Percentiles rank a stretch among this genome's conserved stretches.
Evolutionary conservation across 352 stramenopile genomes (phyloP).

Genomic region (Pythium utonaiense): DNA sequence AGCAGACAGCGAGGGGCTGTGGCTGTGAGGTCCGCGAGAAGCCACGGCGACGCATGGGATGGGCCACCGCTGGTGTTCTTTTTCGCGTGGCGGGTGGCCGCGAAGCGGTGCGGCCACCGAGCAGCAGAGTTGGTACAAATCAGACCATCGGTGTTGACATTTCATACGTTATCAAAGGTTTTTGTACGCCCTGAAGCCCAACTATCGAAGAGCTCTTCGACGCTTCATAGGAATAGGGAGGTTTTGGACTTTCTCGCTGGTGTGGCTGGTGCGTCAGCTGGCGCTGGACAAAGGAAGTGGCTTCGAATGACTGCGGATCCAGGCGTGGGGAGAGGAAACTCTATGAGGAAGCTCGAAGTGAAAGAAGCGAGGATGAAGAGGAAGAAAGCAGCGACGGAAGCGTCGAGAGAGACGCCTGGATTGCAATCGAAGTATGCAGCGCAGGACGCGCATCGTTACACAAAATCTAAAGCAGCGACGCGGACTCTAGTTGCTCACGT

Average conservation of each 20-base stretch:
- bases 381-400: too few relatives aligned
- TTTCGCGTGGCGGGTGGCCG: not conserved
- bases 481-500: not conserved
- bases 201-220: not conserved
- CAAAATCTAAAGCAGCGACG: too few relatives aligned
- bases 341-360: too few relatives aligned
- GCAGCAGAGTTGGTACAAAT: not conserved
- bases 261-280: not conserved
- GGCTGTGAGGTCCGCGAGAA: too few relatives aligned
- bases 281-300: not conserved
- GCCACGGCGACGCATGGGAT: constrained; percentile 1
- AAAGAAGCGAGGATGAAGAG: too few relatives aligned
- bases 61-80: not conserved
- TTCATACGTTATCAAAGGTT: not conserved
- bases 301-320: not conserved
- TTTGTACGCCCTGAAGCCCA: not conserved
- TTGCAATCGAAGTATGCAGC: too few relatives aligned
- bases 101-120: not conserved
- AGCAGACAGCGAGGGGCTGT: not conserved
- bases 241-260: not conserved
- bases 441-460: too few relatives aligned
- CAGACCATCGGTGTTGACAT: not conserved
- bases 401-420: too few relatives aligned
- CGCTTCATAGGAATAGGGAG: not conserved
- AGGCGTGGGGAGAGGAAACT: not conserved